A percentile compares a stretch with the other conserved stretches of the same genome.
Evolutionary conservation across 2,329 filamentous ascomycete genomes (phyloP).

Genomic region (Acrocalymma vagum): DNA sequence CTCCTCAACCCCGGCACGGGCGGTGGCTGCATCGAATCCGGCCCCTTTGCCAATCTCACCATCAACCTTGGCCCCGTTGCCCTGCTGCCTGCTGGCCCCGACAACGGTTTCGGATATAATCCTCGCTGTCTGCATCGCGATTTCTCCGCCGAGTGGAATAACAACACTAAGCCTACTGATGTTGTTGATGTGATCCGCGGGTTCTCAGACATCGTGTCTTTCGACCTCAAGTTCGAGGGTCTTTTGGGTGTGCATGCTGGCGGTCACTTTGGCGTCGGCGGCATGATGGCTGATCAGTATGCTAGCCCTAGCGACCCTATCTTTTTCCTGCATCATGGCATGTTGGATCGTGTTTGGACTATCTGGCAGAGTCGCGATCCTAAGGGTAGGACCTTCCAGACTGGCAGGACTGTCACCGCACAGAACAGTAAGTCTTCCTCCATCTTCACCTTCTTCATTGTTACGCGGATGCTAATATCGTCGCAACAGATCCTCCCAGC

Average conservation of each 20-base stretch:
- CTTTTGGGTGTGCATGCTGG: constrained; percentile 51
- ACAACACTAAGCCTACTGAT: constrained; percentile 38
- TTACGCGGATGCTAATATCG: too few species aligned
- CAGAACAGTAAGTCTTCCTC: too few species aligned
- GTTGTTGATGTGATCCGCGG: constrained; percentile 58
- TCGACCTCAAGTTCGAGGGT: constrained; percentile 44
- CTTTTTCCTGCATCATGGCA: constrained; percentile 58
- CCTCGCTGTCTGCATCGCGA: constrained; percentile 45
- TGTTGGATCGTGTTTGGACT: constrained; percentile 57
- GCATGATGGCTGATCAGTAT: constrained; percentile 51
- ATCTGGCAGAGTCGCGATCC: constrained; percentile 56
- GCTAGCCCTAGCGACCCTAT: constrained; percentile 54
- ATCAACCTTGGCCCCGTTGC: constrained; percentile 33
- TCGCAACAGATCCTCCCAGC: too few species aligned
- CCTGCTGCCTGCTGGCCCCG: constrained; percentile 15
- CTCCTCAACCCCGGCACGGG: constrained; percentile 20
- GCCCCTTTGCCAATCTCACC: constrained; percentile 23
- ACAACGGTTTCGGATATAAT: constrained; percentile 27
- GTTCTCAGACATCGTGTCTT: constrained; percentile 53
- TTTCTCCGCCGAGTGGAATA: constrained; percentile 31
- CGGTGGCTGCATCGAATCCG: constrained; percentile 30
- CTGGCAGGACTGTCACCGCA: too few species aligned
- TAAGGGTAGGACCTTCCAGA: too few species aligned
- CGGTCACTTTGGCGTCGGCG: constrained; percentile 42
- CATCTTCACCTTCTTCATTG: too few species aligned